These are phyloP conservation scores for Misopates orontium DNA, from an alignment of 257 asterid species.

Conservation along the genomic window DNA sequence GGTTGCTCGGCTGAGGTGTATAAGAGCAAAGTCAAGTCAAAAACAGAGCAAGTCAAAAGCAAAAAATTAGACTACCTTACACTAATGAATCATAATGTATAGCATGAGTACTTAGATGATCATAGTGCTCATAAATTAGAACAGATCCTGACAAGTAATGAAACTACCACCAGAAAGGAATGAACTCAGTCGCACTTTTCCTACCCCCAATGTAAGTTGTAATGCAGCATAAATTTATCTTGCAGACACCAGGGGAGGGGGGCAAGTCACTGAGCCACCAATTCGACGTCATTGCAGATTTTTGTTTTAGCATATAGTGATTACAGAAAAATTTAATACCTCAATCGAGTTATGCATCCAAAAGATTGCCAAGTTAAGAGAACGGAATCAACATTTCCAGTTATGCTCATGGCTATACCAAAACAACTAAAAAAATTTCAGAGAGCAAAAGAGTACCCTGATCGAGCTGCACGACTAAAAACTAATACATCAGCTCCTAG, in stretches of 20 bases:
- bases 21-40: constrained; percentile 27
- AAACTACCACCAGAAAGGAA: constrained; percentile 1
- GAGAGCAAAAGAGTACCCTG: constrained; percentile 56
- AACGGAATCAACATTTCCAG: constrained; percentile 6
- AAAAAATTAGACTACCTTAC: not conserved
- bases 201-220: not conserved
- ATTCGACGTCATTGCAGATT: too few relatives aligned
- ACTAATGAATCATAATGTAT: constrained; percentile 10
- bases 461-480: constrained; percentile 66
- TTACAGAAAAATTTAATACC: constrained; percentile 14
- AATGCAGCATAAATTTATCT: not conserved
- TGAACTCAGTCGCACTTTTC: constrained; percentile 13
- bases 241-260: constrained; percentile 24
- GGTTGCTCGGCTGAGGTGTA: constrained; percentile 63
- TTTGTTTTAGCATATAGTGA: constrained; percentile 15
- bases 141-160: not conserved
- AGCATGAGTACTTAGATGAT: constrained; percentile 9
- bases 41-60: constrained; percentile 26
- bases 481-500: constrained; percentile 91
- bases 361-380: constrained; percentile 13
- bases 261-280: constrained; percentile 9
- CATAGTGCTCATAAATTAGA: constrained; percentile 9
- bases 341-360: constrained; percentile 2
- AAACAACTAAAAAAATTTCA: constrained; percentile 18
- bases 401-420: constrained; percentile 17